Base-by-base conservation (phyloP, 2,329 filamentous ascomycete species). In the Colletotrichum lupini region DNA sequence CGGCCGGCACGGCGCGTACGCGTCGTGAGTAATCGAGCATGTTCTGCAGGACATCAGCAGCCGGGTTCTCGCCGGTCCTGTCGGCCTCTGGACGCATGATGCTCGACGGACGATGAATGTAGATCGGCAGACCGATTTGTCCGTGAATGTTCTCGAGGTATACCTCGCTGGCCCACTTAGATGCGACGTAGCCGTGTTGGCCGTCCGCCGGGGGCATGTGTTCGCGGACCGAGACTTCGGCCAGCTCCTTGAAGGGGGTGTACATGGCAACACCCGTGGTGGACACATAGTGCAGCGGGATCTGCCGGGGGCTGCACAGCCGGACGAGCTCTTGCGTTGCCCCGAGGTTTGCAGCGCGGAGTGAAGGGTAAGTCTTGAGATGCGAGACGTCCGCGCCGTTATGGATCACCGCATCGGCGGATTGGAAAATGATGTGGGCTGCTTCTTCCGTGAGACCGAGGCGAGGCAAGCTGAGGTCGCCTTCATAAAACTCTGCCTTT, bases 341-440 rank as follows among this genome's bases (percentile, higher is more conserved):
- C 0, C 32, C n/a, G 1, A 83, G 64, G 66, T 85, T 85, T 8
- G 77, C 26, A 0, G n/a, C 28, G 5, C 76, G 64, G 0, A 85
- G 72, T 1, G 76, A 70, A 0, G 68, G 46, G 74, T 83, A 85
- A 4, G 68, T 71, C 67, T 84, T 80, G 67, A 77, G 71, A 76
- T 77, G 82, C 8, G 75, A 81, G 14, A 77, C 76, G 57, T 82
- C 79, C 14, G 83, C 84, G 14, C 83, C 85, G 57, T 80, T 81
- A 75, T 87, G 90, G 30, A 93, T 86, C 62, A 92, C 86, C 4
- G 86, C 76, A 74, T 87, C 82, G 1, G 79, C 81, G 4, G 76
- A 58, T 8, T 26, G 16, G 12, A 73, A 68, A 2, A 46, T 42
- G 9, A 26, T 6, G 3, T 19, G 22, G 56, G 26, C 42, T 12